Base-by-base conservation (phyloP, 495 filamentous ascomycete species). In the Penicillium pancosmium region DNA sequence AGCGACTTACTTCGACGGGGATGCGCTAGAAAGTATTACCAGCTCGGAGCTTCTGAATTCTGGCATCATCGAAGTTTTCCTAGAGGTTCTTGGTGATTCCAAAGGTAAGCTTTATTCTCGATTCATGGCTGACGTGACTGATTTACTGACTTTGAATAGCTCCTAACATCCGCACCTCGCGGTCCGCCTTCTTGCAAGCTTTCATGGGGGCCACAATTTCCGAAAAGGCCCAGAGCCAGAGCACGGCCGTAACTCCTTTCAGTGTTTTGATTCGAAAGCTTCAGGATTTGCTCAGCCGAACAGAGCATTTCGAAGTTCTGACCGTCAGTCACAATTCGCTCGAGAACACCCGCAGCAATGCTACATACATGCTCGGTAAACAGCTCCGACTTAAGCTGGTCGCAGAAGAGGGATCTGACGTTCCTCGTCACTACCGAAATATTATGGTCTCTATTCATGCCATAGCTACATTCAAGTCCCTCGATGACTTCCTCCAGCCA, bases 371-470 rank as follows among this genome's bases (percentile, higher is more conserved):
- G 94, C 82, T 99, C 13, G 91, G 91, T 8, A 99, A 98, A 69
- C 95, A 99, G 66, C 84, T 99, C 25, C 87, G 92, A 25, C 83
- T 99, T 15, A 92, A 91, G 67, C 78, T 99, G 10, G 84, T 92
- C 21, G 92, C 94, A 1, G 93, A 96, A 56, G 94, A 97, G 1
- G 89, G 91, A 38, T 91, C 91, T 0, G 89, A 95, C 27, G 92
- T 98, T 50, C 93, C 93, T 23, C 81, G 84, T 21, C 77, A 86
- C 13, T 98, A 93, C 65, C 85, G 89, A 34, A 96, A 92, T 59
- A 92, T 98, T 60, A 97, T 96, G 88, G 93, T 99, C 15, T 93
- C 92, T 5, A 98, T 99, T 59, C 95, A 99, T 73, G 95, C 95
- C 31, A 98, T 99, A 70, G 93, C 95, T 9, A 97, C 92, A 0